Evolutionary conservation across 2,329 filamentous ascomycete species (phyloP).

Genomic region (Fusarium secorum): DNA sequence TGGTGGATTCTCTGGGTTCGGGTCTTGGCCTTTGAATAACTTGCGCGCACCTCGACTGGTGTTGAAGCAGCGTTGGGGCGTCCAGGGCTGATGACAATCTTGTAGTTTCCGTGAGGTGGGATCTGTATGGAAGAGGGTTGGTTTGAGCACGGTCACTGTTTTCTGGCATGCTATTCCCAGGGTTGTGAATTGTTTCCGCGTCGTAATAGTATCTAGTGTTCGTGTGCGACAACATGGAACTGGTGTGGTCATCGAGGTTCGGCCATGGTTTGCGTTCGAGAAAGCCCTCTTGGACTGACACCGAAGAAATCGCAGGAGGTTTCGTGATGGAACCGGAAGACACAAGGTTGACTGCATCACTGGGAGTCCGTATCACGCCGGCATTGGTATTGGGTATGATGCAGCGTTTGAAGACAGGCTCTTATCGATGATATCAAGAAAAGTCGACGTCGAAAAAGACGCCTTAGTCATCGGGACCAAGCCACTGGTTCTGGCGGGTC

Average conservation of each 20-base stretch:
- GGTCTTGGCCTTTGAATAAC: constrained; percentile 28
- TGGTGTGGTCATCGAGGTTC: constrained; percentile 10
- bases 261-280: constrained; percentile 55
- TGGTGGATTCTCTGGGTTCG: constrained; percentile 37
- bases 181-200: constrained; percentile 21
- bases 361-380: constrained; percentile 21
- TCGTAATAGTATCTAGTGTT: constrained; percentile 3
- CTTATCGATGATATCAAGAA: constrained; percentile 28
- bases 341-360: constrained; percentile 57
- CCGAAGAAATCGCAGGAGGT: constrained; percentile 75
- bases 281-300: constrained; percentile 71
- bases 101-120: constrained; percentile 27
- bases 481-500: constrained; percentile 16
- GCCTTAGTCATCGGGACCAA: constrained; percentile 29
- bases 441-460: constrained; percentile 28
- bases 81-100: constrained; percentile 8
- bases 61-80: constrained; percentile 41
- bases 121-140: constrained; percentile 43
- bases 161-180: constrained; percentile 18
- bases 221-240: constrained; percentile 34
- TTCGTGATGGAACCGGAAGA: constrained; percentile 59
- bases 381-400: constrained; percentile 25
- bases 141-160: constrained; percentile 37
- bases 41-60: constrained; percentile 40
- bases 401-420: background rate